Percentiles rank a stretch among this genome's conserved stretches.
Conservation (phyloP, 2,329 filamentous ascomycete species). For the Knufia petricola region DNA sequence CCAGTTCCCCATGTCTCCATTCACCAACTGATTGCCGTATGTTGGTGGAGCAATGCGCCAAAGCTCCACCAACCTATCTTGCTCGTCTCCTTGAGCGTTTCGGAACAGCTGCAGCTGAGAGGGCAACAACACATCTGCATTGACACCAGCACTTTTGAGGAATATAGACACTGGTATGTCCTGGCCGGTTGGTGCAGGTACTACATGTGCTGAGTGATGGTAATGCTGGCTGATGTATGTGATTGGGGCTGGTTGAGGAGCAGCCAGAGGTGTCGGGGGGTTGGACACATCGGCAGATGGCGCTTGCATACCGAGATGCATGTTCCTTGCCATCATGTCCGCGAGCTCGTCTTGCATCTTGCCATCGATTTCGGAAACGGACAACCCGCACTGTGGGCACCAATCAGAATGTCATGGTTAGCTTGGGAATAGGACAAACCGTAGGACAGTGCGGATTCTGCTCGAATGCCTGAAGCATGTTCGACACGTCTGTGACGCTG, state of each 20-base stretch:
- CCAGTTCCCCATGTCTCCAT: conserved; percentile 50
- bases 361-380: conserved; percentile 38
- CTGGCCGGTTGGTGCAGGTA: conserved; percentile 32
- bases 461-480: conserved; percentile 28
- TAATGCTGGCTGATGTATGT: conserved; percentile 77
- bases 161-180: conserved; percentile 44
- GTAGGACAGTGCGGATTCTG: conserved; percentile 33
- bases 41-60: conserved; percentile 73
- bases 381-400: conserved; percentile 32
- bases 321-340: conserved; percentile 66
- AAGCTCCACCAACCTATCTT: conserved; percentile 66
- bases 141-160: conserved; percentile 49
- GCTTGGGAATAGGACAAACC: conserved; percentile 27
- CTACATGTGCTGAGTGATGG: conserved; percentile 64
- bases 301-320: conserved; percentile 47
- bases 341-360: conserved; percentile 73
- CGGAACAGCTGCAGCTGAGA: conserved; percentile 72
- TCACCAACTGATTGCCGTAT: conserved; percentile 45
- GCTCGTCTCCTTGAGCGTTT: conserved; percentile 62
- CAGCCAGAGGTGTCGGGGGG: conserved; percentile 23
- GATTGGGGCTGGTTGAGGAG: conserved; percentile 39
- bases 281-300: conserved; percentile 27
- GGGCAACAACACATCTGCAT: conserved; percentile 58
- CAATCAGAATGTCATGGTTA: conserved; percentile 20
- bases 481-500: conserved; percentile 30